Base-by-base conservation (phyloP, 805 yeast genomes). In the Cyberlindnera xylosilytica region DNA sequence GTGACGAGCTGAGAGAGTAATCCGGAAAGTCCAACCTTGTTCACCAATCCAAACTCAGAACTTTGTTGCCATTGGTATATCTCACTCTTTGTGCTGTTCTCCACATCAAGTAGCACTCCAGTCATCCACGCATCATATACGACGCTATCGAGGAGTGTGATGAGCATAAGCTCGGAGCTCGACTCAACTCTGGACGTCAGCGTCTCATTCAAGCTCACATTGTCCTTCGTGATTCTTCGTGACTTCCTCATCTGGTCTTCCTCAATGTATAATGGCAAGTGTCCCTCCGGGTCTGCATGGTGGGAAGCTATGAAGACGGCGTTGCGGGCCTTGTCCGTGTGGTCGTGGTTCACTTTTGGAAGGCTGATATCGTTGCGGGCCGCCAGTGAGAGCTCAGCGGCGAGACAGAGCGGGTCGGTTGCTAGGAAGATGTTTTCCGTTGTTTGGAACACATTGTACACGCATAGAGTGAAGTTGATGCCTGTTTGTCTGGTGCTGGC, bases 331-430 rank as follows among this genome's bases (percentile, higher is more conserved):
- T 22, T 50, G 30, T 38, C 44, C 7, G 39, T 12, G 33, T 40
- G 44, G 23, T 42, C 53, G 34, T 41, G 36, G 50, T 42, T 41
- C 12, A 37, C 30, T 42, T 29, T 52, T 13, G 83, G 83, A 22
- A 80, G 54, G 30, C 61, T 62, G 31, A 74, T 54, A 1, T 52
- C 46, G 44, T 75, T 72, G 47, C 73, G 75, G 30, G 64, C 47
- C 28, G 78, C 70, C 27, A 81, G 56, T 0, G 74, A 53, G 19
- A 81, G 58, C 36, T 76, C 66, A 11, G 71, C 63, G 16, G 67
- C 65, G 9, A 79, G 58, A 37, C 85, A 75, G 12, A 72, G 54
- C 0, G 88, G 88, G 51, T 83, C 89, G 0, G 76, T 67, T 1
- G 87, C 79, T 1, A 76, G 51, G 15, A 60, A 48, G 1, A 58